These are phyloP conservation scores for Penicillium waksmanii DNA, from an alignment of 495 filamentous ascomycete species.

Conservation along the genomic window DNA sequence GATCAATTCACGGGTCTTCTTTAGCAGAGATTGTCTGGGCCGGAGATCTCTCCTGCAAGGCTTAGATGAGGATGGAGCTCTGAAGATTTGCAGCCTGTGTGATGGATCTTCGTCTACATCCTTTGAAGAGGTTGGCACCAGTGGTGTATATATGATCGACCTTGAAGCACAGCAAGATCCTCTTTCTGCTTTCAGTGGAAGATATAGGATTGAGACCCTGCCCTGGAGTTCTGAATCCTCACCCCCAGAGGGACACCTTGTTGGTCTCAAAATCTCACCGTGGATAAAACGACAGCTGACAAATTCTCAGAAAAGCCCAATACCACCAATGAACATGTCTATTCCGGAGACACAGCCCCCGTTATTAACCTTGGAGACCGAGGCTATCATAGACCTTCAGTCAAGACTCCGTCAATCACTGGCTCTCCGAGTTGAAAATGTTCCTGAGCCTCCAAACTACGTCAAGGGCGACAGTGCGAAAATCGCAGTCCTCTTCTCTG, in stretches of 20 bases:
- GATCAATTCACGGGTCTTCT: constrained; percentile 63
- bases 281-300: background rate
- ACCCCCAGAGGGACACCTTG: constrained; percentile 36
- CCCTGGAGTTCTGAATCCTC: constrained; percentile 32
- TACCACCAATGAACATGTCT: constrained; percentile 64
- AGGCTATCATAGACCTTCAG: constrained; percentile 59
- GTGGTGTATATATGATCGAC: constrained; percentile 73
- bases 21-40: constrained; percentile 83
- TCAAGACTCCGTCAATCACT: constrained; percentile 67
- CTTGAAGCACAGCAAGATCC: constrained; percentile 36
- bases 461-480: constrained; percentile 45
- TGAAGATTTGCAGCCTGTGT: constrained; percentile 78
- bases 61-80: constrained; percentile 41
- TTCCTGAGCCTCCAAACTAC: constrained; percentile 58
- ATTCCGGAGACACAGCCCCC: constrained; percentile 41
- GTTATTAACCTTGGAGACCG: constrained; percentile 50
- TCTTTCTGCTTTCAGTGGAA: constrained; percentile 3
- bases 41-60: constrained; percentile 75
- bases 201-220: constrained; percentile 38
- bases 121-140: constrained; percentile 83
- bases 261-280: constrained; percentile 32
- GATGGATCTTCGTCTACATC: constrained; percentile 50
- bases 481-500: constrained; percentile 88
- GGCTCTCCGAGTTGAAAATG: constrained; percentile 62
- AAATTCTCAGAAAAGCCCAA: constrained; percentile 54